Conservation (phyloP, 257 asterid genomes). For the Gentiana dahurica region DNA sequence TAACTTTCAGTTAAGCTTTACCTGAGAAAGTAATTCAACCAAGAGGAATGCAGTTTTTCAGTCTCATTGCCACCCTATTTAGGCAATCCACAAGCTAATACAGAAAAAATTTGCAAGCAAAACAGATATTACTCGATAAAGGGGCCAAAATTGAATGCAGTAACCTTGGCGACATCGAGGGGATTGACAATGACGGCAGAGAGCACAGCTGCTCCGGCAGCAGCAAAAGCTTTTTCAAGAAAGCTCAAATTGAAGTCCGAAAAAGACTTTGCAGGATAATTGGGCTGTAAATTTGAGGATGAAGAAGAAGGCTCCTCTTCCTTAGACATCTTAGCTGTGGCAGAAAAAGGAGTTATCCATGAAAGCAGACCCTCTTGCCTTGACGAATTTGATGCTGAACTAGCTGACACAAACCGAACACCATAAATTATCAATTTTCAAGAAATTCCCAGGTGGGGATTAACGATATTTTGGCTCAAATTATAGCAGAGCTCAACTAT, state of each 20-base stretch:
- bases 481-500: neutral
- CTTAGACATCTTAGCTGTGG: conserved; percentile 19
- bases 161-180: conserved; percentile 78
- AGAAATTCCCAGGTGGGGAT: neutral
- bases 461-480: neutral
- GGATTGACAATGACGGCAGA: conserved; percentile 80
- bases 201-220: conserved; percentile 74
- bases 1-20: too few species aligned
- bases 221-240: conserved; percentile 62
- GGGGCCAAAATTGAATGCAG: neutral
- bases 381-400: conserved; percentile 10
- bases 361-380: conserved; percentile 44
- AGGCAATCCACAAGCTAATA: too few species aligned
- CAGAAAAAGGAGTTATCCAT: conserved; percentile 36
- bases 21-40: too few species aligned
- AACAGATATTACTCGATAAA: too few species aligned
- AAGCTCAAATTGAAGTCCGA: conserved; percentile 44
- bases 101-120: neutral
- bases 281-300: neutral
- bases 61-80: too few species aligned
- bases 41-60: too few species aligned
- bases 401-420: conserved; percentile 35
- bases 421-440: conserved; percentile 8
- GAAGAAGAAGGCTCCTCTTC: conserved; percentile 9
- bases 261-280: conserved; percentile 4